Percentiles rank a stretch among this genome's conserved stretches.
Evolutionary conservation across 768 basidiomycete species (phyloP).

Genomic region (Termitomyces sp.): DNA sequence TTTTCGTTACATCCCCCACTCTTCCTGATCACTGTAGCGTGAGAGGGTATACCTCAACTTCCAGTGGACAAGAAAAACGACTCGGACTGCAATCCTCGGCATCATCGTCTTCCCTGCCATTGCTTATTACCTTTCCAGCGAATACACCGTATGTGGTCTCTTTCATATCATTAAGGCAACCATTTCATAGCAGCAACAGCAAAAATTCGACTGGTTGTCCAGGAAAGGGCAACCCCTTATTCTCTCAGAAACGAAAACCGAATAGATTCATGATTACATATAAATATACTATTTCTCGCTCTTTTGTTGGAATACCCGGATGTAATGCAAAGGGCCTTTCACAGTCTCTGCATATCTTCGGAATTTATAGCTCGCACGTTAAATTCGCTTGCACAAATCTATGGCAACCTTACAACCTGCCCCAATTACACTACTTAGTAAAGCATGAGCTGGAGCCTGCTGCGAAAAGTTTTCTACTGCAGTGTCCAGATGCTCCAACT

Average conservation of each 20-base stretch:
- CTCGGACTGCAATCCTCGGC: constrained; percentile 57
- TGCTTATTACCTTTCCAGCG: constrained; percentile 43
- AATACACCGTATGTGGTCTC: constrained; percentile 31
- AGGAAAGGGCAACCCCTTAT: constrained; percentile 34
- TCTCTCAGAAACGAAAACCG: constrained; percentile 10
- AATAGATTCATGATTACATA: constrained; percentile 8
- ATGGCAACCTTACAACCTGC: constrained; percentile 88
- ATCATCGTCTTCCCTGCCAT: constrained; percentile 59
- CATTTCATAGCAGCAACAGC: constrained; percentile 8
- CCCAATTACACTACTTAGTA: constrained; percentile 81
- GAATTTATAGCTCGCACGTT: constrained; percentile 2
- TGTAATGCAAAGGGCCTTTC: background rate
- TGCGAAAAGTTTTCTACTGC: constrained; percentile 87
- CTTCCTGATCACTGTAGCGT: constrained; percentile 40
- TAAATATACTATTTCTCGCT: constrained; percentile 1
- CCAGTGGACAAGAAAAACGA: constrained; percentile 67
- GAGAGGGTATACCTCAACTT: constrained; percentile 83
- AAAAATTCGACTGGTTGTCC: constrained; percentile 51
- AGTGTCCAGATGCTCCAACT: constrained; percentile 89
- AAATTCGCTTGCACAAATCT: constrained; percentile 81
- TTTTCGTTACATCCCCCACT: background rate
- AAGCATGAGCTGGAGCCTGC: constrained; percentile 84
- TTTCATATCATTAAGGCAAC: background rate
- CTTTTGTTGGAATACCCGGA: background rate
- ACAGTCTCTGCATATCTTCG: background rate